Percentiles rank a stretch among this genome's conserved stretches.
phyloP scores from a whole-genome alignment of 1,284 basidiomycete genomes.

The Butyriboletus appendiculatus region DNA sequence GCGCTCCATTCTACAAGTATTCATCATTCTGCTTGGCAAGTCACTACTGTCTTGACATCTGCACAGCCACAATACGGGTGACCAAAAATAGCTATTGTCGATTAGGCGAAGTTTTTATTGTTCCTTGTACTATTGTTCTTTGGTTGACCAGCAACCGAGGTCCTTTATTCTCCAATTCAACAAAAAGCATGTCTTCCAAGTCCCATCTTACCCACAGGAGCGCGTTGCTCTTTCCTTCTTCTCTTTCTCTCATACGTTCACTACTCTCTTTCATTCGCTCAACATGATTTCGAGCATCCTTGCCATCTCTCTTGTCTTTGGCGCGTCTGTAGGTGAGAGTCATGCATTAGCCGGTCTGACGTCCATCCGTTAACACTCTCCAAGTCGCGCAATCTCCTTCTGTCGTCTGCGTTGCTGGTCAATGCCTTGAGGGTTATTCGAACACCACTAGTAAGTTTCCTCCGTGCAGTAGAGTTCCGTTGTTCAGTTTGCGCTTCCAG shows the following conservation, averaged over 20 bases:
- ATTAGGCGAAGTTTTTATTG: slow-evolving; percentile 28
- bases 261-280: slow-evolving; percentile 33
- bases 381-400: slow-evolving; percentile 58
- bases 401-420: slow-evolving; percentile 78
- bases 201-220: slow-evolving; percentile 14
- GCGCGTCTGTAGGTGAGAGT: slow-evolving; percentile 49
- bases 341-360: background rate
- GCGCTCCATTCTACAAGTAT: background rate
- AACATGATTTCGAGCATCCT: slow-evolving; percentile 49
- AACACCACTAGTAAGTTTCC: slow-evolving; percentile 63
- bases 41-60: background rate
- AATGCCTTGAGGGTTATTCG: slow-evolving; percentile 74
- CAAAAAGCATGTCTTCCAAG: slow-evolving; percentile 31
- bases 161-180: slow-evolving; percentile 29
- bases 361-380: slow-evolving; percentile 1
- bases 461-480: background rate
- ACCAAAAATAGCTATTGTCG: slow-evolving; percentile 14
- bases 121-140: slow-evolving; percentile 27
- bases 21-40: too few relatives aligned
- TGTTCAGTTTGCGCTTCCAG: slow-evolving; percentile 39
- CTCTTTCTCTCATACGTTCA: slow-evolving; percentile 28
- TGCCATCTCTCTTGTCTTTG: slow-evolving; percentile 44
- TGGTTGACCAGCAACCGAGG: slow-evolving; percentile 22
- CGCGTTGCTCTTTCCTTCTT: slow-evolving; percentile 25
- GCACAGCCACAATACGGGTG: slow-evolving; percentile 16